phyloP scores from a whole-genome alignment of 352 stramenopile genomes.

The Globisporangium uncinulatum region DNA sequence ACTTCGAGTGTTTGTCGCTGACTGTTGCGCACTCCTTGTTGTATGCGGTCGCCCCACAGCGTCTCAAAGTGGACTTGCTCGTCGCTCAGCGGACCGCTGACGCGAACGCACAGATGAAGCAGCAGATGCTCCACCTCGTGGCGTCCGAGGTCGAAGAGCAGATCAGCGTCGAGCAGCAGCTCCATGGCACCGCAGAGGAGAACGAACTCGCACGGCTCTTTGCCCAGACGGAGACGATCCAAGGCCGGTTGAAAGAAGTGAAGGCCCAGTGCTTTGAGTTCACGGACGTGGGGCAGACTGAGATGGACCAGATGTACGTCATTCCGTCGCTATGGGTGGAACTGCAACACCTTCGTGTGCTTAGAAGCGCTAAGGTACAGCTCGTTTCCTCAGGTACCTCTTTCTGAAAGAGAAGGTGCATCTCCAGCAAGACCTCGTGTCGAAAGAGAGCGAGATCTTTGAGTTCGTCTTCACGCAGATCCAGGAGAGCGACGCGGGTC shows the following conservation, averaged over 20 bases:
- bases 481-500: conserved; percentile 36
- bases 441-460: conserved; percentile 59
- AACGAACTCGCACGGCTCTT: conserved; percentile 46
- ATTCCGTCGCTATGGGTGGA: conserved; percentile 16
- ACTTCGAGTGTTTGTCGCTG: too few relatives aligned
- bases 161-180: not conserved
- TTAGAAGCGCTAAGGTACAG: too few relatives aligned
- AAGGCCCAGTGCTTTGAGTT: conserved; percentile 72
- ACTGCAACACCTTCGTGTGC: too few relatives aligned
- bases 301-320: conserved; percentile 63
- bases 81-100: conserved; percentile 66
- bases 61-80: conserved; percentile 71
- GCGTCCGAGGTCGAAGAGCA: conserved; percentile 27
- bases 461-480: conserved; percentile 61
- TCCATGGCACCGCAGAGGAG: conserved; percentile 15
- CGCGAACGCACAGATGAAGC: conserved; percentile 49
- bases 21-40: not conserved
- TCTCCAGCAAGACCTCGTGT: conserved; percentile 59
- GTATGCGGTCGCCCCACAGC: conserved; percentile 14
- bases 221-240: conserved; percentile 36
- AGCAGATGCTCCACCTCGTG: conserved; percentile 60
- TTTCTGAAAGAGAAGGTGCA: conserved; percentile 83
- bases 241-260: conserved; percentile 47
- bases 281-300: conserved; percentile 37
- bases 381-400: conserved; percentile 37